Conservation (phyloP, 2,329 filamentous ascomycete genomes). For the Coleophoma cylindrospora region DNA sequence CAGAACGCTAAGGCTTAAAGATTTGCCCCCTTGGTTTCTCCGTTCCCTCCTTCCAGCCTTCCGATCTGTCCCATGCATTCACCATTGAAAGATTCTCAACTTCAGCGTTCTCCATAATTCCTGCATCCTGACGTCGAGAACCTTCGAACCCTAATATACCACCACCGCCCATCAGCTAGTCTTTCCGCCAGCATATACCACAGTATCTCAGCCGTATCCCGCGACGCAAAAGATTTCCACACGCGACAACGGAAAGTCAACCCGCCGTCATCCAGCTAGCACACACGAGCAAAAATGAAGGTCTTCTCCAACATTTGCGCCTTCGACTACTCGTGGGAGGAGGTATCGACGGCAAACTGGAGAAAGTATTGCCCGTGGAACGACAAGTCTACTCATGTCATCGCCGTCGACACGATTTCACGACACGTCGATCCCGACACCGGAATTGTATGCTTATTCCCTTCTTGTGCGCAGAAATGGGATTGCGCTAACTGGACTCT, state of each 20-base stretch:
- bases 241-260: neutral
- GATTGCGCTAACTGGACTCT: too few species aligned
- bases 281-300: constrained; percentile 62
- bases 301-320: constrained; percentile 87
- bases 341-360: constrained; percentile 97
- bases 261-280: constrained; percentile 3
- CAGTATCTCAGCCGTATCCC: neutral
- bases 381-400: constrained; percentile 94
- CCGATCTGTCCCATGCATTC: too few species aligned
- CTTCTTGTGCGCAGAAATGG: neutral
- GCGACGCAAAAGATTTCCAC: neutral
- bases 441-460: constrained; percentile 52
- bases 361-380: constrained; percentile 99
- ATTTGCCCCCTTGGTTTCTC: too few species aligned
- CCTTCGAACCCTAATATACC: too few species aligned
- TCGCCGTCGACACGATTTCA: constrained; percentile 88
- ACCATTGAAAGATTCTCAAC: too few species aligned
- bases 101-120: too few species aligned
- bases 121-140: too few species aligned
- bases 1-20: too few species aligned
- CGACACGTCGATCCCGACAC: constrained; percentile 60
- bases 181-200: too few species aligned
- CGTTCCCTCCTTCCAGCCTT: too few species aligned
- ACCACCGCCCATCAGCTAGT: too few species aligned
- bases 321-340: constrained; percentile 98